These are phyloP conservation scores for Euphorbia tirucalli DNA, from an alignment of 345 rosid genomes.

Conservation along the genomic window DNA sequence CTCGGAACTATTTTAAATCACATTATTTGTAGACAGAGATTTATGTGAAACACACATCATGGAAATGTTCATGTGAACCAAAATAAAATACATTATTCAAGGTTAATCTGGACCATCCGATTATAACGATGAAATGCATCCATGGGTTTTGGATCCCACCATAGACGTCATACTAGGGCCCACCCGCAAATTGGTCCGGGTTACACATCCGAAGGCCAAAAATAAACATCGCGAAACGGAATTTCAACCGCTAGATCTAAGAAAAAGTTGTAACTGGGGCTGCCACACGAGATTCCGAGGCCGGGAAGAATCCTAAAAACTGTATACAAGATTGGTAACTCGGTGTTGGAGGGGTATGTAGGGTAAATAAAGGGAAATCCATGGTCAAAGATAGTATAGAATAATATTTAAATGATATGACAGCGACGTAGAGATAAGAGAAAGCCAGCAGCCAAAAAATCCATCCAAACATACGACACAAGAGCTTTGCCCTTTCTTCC, in stretches of 20 bases:
- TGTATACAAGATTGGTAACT: background rate
- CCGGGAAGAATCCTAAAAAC: background rate
- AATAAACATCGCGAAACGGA: background rate
- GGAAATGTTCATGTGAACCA: background rate
- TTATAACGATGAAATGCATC: background rate
- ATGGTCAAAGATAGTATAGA: conserved; percentile 11
- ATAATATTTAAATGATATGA: conserved; percentile 30
- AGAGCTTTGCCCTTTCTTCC: conserved; percentile 4
- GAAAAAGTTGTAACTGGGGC: no score
- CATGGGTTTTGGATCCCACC: background rate
- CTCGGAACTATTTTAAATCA: background rate
- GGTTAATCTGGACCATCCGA: background rate
- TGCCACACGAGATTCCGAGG: background rate
- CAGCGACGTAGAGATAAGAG: conserved; percentile 22
- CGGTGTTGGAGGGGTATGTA: background rate
- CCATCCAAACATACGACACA: conserved; percentile 24
- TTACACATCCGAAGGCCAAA: background rate
- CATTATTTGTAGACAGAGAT: conserved; percentile 2
- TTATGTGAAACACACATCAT: background rate
- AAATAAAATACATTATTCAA: background rate
- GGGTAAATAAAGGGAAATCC: conserved; percentile 15
- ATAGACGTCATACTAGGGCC: background rate
- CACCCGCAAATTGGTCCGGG: background rate
- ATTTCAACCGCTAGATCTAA: background rate
- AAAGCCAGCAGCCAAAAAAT: conserved; percentile 25